A percentile compares a stretch with the other conserved stretches of the same genome.
Evolutionary conservation across 371 early-diverging fungal species (phyloP).

Genomic region (Rhizopus sp.): DNA sequence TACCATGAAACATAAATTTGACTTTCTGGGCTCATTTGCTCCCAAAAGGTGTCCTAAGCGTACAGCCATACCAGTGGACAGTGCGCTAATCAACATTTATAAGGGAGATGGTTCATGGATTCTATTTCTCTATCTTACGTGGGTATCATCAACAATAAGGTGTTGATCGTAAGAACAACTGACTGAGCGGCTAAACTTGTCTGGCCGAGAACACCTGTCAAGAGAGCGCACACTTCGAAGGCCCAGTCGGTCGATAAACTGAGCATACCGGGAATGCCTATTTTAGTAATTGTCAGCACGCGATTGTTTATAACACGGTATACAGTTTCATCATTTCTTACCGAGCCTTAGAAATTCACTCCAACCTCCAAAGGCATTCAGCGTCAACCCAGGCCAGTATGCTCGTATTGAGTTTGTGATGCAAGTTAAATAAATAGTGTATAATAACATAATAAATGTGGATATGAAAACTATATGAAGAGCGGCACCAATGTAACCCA

Average conservation of each 20-base stretch:
- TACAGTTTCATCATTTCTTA: conserved; percentile 8
- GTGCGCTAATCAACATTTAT: conserved; percentile 23
- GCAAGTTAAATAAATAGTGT: conserved; percentile 14
- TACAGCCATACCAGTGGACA: conserved; percentile 34
- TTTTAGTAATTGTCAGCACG: neutral
- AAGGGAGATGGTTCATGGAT: neutral
- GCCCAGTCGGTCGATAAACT: conserved; percentile 53
- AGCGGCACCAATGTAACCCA: conserved; percentile 39
- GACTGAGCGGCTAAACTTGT: conserved; percentile 49
- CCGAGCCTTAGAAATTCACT: conserved; percentile 43
- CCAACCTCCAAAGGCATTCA: conserved; percentile 35
- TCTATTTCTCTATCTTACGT: conserved; percentile 16
- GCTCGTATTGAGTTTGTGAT: conserved; percentile 24
- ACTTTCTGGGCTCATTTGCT: conserved; percentile 29
- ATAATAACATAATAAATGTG: conserved; percentile 4
- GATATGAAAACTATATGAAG: conserved; percentile 17
- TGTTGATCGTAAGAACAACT: conserved; percentile 33
- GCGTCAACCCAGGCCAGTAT: conserved; percentile 42
- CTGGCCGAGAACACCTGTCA: conserved; percentile 43
- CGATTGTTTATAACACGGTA: neutral
- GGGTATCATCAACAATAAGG: conserved; percentile 42
- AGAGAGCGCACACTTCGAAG: conserved; percentile 50
- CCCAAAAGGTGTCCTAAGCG: conserved; percentile 47
- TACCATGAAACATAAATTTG: conserved; percentile 26
- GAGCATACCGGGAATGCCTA: conserved; percentile 51